phyloP scores from a whole-genome alignment of 176 grass and related monocot species.

The Cenchrus fungigraminus region DNA sequence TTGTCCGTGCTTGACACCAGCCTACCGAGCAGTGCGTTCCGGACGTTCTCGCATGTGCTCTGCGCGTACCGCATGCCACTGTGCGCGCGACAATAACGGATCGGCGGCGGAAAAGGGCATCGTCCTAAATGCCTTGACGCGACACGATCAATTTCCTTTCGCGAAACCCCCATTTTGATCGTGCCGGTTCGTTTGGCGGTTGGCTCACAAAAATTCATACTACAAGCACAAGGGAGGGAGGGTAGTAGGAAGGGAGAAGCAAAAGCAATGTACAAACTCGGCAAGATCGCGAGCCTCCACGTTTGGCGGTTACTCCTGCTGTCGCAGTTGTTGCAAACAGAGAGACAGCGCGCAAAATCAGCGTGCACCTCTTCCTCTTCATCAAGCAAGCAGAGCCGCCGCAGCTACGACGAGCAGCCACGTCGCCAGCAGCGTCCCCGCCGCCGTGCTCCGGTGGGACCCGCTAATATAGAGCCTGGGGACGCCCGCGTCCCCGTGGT shows the following conservation, averaged over 20 bases:
- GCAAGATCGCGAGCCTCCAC: not conserved
- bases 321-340: too few relatives aligned
- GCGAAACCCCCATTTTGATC: too few relatives aligned
- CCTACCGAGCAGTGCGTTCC: constrained; percentile 1
- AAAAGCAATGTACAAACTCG: not conserved
- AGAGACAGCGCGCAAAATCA: too few relatives aligned
- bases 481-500: constrained; percentile 34
- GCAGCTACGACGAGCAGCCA: too few relatives aligned
- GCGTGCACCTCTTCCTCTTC: too few relatives aligned
- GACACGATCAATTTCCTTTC: not conserved
- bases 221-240: not conserved
- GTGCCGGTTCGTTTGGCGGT: not conserved
- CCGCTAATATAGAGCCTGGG: constrained; percentile 40
- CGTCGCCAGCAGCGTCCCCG: too few relatives aligned
- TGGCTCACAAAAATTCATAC: not conserved
- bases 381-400: too few relatives aligned
- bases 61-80: constrained; percentile 14
- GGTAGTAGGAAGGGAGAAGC: not conserved
- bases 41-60: not conserved
- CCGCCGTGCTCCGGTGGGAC: constrained; percentile 26
- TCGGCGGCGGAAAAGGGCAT: not conserved
- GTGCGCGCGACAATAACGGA: not conserved
- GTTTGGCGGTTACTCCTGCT: too few relatives aligned
- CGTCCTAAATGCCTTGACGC: not conserved
- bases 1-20: not conserved